Percentiles rank a stretch among this genome's conserved stretches.
These are phyloP conservation scores for Colletotrichum agaves DNA, from an alignment of 2,329 filamentous ascomycete species.

Conservation along the genomic window DNA sequence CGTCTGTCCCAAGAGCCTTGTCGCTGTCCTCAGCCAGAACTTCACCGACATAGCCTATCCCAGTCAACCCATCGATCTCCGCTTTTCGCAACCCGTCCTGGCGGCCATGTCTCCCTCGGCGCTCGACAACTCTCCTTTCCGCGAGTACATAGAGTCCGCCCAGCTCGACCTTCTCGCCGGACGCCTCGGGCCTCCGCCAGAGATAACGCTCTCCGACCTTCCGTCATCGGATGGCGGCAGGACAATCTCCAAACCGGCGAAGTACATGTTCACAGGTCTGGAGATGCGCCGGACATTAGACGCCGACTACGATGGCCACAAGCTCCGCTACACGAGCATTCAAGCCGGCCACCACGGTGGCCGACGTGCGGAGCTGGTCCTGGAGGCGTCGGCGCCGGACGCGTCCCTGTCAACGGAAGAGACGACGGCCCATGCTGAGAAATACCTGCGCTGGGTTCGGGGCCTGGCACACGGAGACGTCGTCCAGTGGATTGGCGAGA, in stretches of 20 bases:
- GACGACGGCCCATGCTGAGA: neutral
- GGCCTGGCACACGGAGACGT: constrained; percentile 12
- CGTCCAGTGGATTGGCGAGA: constrained; percentile 27
- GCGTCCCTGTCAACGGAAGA: neutral
- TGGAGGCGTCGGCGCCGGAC: constrained; percentile 45
- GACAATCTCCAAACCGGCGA: neutral
- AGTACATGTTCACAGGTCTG: constrained; percentile 58
- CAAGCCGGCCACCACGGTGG: constrained; percentile 63
- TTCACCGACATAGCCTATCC: constrained; percentile 60
- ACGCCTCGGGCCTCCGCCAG: constrained; percentile 53
- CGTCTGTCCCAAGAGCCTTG: constrained; percentile 43
- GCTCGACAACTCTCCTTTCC: constrained; percentile 47
- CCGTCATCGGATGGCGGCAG: neutral
- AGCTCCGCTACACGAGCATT: constrained; percentile 62
- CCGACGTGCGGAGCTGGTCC: constrained; percentile 60
- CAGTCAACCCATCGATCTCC: constrained; percentile 58
- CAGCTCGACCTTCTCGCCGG: constrained; percentile 57
- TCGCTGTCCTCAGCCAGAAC: constrained; percentile 51
- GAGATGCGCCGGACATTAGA: constrained; percentile 62
- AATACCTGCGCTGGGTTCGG: constrained; percentile 3
- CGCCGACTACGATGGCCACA: constrained; percentile 55
- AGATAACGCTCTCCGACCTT: constrained; percentile 38
- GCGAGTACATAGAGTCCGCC: constrained; percentile 56
- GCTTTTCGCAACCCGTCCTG: constrained; percentile 52
- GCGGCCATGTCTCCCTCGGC: constrained; percentile 41